Evolutionary conservation across 2,329 filamentous ascomycete species (phyloP), one percentile per base, ranked within the genome.

Genomic region (Venturia oleaginea): DNA sequence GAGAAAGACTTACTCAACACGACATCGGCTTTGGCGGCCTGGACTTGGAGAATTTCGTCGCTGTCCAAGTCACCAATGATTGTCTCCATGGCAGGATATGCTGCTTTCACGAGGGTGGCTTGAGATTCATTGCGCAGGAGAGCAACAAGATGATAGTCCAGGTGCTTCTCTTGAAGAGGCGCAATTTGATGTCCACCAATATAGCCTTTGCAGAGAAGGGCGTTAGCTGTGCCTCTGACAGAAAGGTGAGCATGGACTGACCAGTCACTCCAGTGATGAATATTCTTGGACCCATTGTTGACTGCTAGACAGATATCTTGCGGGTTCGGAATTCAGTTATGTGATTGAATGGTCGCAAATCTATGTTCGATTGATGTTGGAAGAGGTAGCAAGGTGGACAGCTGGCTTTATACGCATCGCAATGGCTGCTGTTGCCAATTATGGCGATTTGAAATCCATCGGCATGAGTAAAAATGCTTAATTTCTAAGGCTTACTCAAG

Each of bases 31-130:
- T 37, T 34, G 22, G 22, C 17, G 4, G 22, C 57, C 57, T 61
- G 13, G 4, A 30, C n/a, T 10, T 30, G n/a, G 17, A 61, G 57
- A 61, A 61, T 19, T 24, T 34, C 27, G 17, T 61, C 22, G 22
- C 30, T 37, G 57, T 61, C 57, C 57, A 61, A 42, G 37, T 61
- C 57, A 6, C 57, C 57, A 61, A 61, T 37, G 57, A 61, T 30
- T 5, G 37, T 42, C 13, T 61, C 57, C 13, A 40, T 19, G 13
- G 4, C 37, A 19, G 57, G 57, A 37, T 6, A 61, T 5, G 22
- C 22, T 15, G 57, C 57, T 24, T n/a, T n/a, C n/a, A n/a, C n/a
- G n/a, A n/a, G n/a, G n/a, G n/a, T n/a, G n/a, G n/a, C n/a, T n/a
- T n/a, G n/a, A n/a, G n/a, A n/a, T n/a, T n/a, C n/a, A n/a, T n/a